Base-by-base conservation (phyloP, 139 green algal species). In the Tetradesmus lagerheimii region DNA sequence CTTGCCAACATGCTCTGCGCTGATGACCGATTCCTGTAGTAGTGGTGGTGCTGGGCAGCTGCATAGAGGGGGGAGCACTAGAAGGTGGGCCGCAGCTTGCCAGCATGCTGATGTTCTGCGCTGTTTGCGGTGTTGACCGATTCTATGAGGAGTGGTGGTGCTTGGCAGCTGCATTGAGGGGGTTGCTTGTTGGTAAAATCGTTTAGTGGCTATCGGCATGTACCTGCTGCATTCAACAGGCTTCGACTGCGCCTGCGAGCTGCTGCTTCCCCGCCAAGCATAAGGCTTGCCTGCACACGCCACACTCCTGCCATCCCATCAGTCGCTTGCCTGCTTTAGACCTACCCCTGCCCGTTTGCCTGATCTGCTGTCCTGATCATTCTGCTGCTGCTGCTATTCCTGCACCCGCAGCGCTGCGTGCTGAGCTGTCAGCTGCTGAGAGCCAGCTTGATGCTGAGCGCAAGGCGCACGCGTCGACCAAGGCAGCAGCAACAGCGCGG, bases 391-490 rank as follows among this genome's bases (percentile, higher is more conserved):
- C 85, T 71, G 57, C 57, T 27, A 45, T 16, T 31, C 11, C 37
- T 89, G 64, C 84, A 50, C 8, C 45, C 39, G 77, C 85, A 89
- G 91, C 93, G 34, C 84, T 98, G 57, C 90, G 94, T 3, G 81
- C 87, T 5, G 92, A 97, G 90, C 85, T 97, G 39, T 83, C 92
- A 3, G 39, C 74, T 18, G 90, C 91, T 29, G 96, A 98, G 91
- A n/a, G 43, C 23, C 89, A 86, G 27, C 90, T 96, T 71, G 95
- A 97, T 14, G 84, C 93, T 39, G 96, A 98, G 91, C 91, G 94
- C 12, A 81, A 87, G 6, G 93, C 92, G 34, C 91, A 93, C 50
- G 27, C 25, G 1, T 81, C 76, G 18, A 87, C 85, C 8, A 89
- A 92, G 37, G 89, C 83, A 18, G 90, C 90, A 18, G 92, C 93